Percentiles rank a stretch among this genome's conserved stretches.
Evolutionary conservation across 768 basidiomycete species (phyloP).

Genomic region (Coprinopsis strossmayeri): DNA sequence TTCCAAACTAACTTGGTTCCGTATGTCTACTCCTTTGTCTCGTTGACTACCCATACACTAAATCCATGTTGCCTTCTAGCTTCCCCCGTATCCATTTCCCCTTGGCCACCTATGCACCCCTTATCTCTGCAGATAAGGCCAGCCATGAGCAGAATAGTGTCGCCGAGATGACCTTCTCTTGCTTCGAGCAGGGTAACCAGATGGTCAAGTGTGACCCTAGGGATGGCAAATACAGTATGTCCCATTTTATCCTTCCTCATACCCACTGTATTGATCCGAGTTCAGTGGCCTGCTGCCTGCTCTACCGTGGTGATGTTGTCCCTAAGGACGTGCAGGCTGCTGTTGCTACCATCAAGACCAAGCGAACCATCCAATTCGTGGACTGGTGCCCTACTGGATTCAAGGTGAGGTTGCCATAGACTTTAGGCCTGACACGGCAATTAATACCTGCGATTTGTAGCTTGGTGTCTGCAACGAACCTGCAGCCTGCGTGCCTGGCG

Average conservation of each 20-base stretch:
- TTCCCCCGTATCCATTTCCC: slow-evolving; percentile 99
- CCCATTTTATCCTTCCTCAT: neutral
- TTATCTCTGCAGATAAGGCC: slow-evolving; percentile 92
- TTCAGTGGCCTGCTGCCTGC: slow-evolving; percentile 80
- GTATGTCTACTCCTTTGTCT: slow-evolving; percentile 38
- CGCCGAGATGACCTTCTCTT: slow-evolving; percentile 95
- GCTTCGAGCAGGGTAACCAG: slow-evolving; percentile 95
- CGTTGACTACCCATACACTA: neutral
- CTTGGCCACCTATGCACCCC: slow-evolving; percentile 89
- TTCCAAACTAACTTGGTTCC: slow-evolving; percentile 99
- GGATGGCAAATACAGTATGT: slow-evolving; percentile 95
- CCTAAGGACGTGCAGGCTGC: slow-evolving; percentile 93
- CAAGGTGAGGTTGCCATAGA: slow-evolving; percentile 49
- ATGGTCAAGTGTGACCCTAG: slow-evolving; percentile 94
- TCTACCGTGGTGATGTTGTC: slow-evolving; percentile 94
- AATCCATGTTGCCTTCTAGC: slow-evolving; percentile 29
- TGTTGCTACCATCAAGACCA: slow-evolving; percentile 91
- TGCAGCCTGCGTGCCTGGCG: slow-evolving; percentile 74
- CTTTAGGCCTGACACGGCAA: too few relatives aligned
- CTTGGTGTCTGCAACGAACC: slow-evolving; percentile 12
- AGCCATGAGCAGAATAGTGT: slow-evolving; percentile 96
- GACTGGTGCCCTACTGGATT: slow-evolving; percentile 98
- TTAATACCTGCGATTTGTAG: slow-evolving; percentile 13
- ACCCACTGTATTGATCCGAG: neutral
- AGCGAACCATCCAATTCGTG: slow-evolving; percentile 95